Base-by-base conservation (phyloP, 371 early-diverging fungal species). In the Mucor saturninus region DNA sequence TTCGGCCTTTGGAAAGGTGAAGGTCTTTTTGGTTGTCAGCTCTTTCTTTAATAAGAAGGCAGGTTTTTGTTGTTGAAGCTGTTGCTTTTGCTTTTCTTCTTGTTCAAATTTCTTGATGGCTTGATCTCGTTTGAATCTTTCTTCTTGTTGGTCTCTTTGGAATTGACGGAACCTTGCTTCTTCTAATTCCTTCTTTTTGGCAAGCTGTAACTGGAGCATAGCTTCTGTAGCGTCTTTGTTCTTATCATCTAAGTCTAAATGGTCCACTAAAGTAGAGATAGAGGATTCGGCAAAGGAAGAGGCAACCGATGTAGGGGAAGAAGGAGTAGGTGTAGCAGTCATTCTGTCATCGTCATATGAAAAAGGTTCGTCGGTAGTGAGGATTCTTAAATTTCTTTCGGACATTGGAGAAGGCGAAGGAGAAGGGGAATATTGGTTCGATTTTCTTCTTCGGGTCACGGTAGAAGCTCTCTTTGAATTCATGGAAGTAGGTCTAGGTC, bases 381-480 rank as follows among this genome's bases (percentile, higher is more conserved):
- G 39, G 7, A 68, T 63, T 13, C 46, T 50, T 14, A 68, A 32
- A 28, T 59, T 63, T 31, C 55, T 39, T 15, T 59, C 68, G 5
- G 54, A 59, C 51, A 65, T 62, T 6, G 71, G 74, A 15, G 70
- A 57, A 14, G 80, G 80, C 0, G 76, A 68, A 28, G 67, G 59
- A 4, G 83, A 73, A 5, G 73, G 63, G n/a, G 67, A 68, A 11
- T 57, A 68, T 4, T 68, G 61, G 38, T 71, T 59, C 2, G 62
- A 69, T 57, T 49, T 73, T 59, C 38, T 73, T 62, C 61, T 74
- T 64, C 51, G 71, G 54, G 59, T 53, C 10, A 63, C 73, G 38
- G 51, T 62, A 49, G 71, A 78, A 52, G 65, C 75, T 66, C 61
- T 72, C 31, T 66, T 79, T 54, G 68, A 76, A 28, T 10, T 42